Base-by-base conservation (phyloP, 2,329 filamentous ascomycete genomes). In the Cercospora citrullina region DNA sequence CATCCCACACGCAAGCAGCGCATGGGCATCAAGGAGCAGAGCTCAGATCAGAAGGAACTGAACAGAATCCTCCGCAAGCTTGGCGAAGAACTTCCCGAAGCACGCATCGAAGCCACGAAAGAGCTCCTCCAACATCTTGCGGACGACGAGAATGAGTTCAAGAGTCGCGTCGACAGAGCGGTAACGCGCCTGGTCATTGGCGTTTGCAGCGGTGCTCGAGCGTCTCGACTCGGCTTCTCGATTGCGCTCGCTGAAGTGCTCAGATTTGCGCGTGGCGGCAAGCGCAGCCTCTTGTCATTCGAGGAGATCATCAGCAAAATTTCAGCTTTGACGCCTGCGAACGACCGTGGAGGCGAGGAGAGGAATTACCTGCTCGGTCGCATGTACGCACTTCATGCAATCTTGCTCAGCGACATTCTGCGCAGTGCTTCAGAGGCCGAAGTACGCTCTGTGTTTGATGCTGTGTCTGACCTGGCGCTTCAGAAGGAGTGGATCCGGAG, bases 401-500 rank as follows among this genome's bases (percentile, higher is more conserved):
- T 98, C 69, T 88, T 97, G 55, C 89, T 93, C 78, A 92, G 94
- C 12, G 87, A 87, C 4, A 86, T 93, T 12, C 90, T 94, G 73
- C 79, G 82, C 65, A 79, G 83, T 4, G 80, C 84, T 18, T 82
- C 86, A 4, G 85, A 82, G 63, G 76, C 81, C 68, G 80, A 85
- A 74, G 93, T 90, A 88, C 83, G 84, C 57, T 83, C 85, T 64
- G 84, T 96, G n/a, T 81, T 97, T 59, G 86, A 90, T 64, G 82
- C 91, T 63, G 82, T 97, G 33, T 86, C 93, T 74, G 87, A 89
- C 69, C 85, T 97, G 68, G 89, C 91, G 48, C 87, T 88, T 74
- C 91, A 91, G 80, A 96, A 96, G 79, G 87, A 91, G 33, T 97
- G 94, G 94, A 84, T 98, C 72, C 87, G 92, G 69, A 90, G 94